Percentiles rank a stretch among this genome's conserved stretches.
These are phyloP conservation scores for Raphanus raphanistrum DNA, from an alignment of 345 rosid genomes.

Conservation along the genomic window DNA sequence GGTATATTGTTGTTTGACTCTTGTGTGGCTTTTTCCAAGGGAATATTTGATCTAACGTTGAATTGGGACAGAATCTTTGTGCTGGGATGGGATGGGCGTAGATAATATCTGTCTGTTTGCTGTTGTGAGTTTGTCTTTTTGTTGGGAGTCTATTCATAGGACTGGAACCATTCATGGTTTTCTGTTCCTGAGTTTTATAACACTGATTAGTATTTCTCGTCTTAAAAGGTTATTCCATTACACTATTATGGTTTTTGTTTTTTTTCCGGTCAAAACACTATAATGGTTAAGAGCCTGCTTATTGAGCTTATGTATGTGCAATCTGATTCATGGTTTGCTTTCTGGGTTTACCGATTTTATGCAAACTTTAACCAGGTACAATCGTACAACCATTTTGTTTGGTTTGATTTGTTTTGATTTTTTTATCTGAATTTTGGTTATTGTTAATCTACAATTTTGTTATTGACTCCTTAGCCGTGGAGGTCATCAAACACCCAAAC, in stretches of 20 bases:
- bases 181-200: background rate
- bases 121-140: constrained; percentile 17
- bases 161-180: background rate
- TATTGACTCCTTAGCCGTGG: background rate
- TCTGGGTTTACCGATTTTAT: background rate
- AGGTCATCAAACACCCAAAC: background rate
- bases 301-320: background rate
- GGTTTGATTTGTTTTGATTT: background rate
- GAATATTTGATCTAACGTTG: background rate
- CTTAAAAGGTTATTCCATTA: too few relatives aligned
- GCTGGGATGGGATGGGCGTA: background rate
- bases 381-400: background rate
- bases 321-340: background rate
- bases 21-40: background rate
- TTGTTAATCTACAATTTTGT: background rate
- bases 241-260: background rate
- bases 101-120: constrained; percentile 7
- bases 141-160: background rate
- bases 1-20: constrained; percentile 5
- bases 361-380: background rate
- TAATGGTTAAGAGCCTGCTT: background rate
- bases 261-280: too few relatives aligned
- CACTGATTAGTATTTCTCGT: background rate
- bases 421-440: background rate
- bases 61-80: constrained; percentile 3